Base-by-base conservation (phyloP, 306 rosid genomes). In the Quercus rubra region DNA sequence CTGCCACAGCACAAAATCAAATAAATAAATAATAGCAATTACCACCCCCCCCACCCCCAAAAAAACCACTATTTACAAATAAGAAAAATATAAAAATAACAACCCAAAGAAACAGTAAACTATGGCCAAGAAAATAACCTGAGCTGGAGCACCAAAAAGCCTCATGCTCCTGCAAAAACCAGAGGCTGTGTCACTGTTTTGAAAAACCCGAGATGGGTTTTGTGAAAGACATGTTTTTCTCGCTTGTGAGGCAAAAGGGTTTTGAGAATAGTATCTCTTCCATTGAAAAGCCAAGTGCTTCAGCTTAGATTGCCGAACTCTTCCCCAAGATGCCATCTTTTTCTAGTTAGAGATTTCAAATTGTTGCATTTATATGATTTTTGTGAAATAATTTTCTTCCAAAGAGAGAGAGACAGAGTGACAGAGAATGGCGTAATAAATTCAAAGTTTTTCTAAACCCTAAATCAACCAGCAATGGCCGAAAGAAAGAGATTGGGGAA, bases 61-160 rank as follows among this genome's bases (percentile, higher is more conserved):
- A 35, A 67, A 66, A 66, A 6, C 3, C 49, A 3, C 1, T 5
- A 4, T 6, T 4, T 33, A 7, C 17, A 18, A 18, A 31, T 3
- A 21, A 8, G 35, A 33, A 10, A 30, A 19, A 31, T 25, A 27
- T 6, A 62, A 33, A 5, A 33, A 17, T 9, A 21, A 9, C 4
- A 68, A 19, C 52, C 51, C 51, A 19, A 68, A 18, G 46, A 68
- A 68, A 17, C 25, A 67, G 19, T 5, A 67, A 67, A 67, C 52
- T 33, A 33, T 33, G 51, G 49, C 25, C 54, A 49, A 8, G 20
- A 58, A 35, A 38, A 33, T 18, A 80, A 93, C 95, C 90, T 91
- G 91, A 76, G 84, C 73, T 0, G 97, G 91, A 55, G 85, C 92
- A 81, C 92, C 97, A 19, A 82, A 93, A 74, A 87, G 86, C 79